Percentiles rank a stretch among this genome's conserved stretches.
Conservation (phyloP, 2,329 filamentous ascomycete genomes). For the Neonectria neomacrospora region DNA sequence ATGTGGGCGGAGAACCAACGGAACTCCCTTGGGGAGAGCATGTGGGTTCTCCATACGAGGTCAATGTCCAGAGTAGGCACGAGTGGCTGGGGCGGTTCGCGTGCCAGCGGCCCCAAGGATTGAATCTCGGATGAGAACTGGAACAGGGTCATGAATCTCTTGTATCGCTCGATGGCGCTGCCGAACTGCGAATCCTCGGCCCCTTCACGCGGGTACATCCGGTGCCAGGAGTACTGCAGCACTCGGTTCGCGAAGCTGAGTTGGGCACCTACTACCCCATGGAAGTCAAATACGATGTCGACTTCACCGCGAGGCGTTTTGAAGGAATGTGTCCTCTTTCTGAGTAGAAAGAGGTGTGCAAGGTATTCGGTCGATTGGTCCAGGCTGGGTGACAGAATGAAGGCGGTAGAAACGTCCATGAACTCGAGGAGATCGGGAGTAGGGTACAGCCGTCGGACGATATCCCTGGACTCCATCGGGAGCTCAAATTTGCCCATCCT, state of each 20-base stretch:
- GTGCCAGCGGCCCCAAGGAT: not conserved
- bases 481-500: constrained; percentile 19
- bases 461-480: constrained; percentile 1
- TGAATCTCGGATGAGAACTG: not conserved
- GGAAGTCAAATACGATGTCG: constrained; percentile 25
- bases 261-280: constrained; percentile 24
- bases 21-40: constrained; percentile 27
- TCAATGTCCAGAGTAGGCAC: constrained; percentile 33
- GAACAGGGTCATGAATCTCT: constrained; percentile 30
- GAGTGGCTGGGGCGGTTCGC: not conserved
- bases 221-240: constrained; percentile 35
- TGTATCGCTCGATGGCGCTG: constrained; percentile 28
- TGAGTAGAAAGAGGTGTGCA: constrained; percentile 4
- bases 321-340: constrained; percentile 9
- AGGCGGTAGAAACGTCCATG: constrained; percentile 20
- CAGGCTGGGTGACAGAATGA: constrained; percentile 7
- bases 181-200: constrained; percentile 17
- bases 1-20: constrained; percentile 20
- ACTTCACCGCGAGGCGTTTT: not conserved
- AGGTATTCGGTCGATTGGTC: constrained; percentile 13
- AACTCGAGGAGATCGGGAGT: constrained; percentile 7
- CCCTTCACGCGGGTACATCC: constrained; percentile 14
- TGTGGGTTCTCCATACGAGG: constrained; percentile 37
- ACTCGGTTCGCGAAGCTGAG: constrained; percentile 25
- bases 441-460: constrained; percentile 16